These are phyloP conservation scores for Leccinellum albellum DNA, from an alignment of 768 basidiomycete genomes.

Conservation along the genomic window DNA sequence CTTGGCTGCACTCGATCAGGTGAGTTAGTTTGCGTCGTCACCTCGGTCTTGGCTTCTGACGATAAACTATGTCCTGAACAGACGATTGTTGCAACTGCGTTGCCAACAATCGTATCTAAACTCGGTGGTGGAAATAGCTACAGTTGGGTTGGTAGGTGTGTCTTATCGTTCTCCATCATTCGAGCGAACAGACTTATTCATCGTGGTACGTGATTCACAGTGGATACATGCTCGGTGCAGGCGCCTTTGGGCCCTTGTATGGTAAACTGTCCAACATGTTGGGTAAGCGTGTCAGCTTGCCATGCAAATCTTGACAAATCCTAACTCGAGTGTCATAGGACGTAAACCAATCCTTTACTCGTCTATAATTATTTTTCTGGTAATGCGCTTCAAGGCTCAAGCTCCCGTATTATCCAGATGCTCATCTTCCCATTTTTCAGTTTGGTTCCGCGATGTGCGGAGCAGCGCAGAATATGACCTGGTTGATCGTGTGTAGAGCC, in stretches of 20 bases:
- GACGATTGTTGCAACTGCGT: slow-evolving; percentile 72
- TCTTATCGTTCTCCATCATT: background rate
- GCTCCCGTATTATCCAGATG: background rate
- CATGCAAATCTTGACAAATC: slow-evolving; percentile 19
- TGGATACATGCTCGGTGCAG: slow-evolving; percentile 70
- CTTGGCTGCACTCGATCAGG: slow-evolving; percentile 58
- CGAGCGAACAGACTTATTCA: background rate
- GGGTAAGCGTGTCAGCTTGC: slow-evolving; percentile 19
- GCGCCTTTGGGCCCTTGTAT: slow-evolving; percentile 66
- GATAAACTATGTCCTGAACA: slow-evolving; percentile 16
- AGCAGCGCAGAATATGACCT: slow-evolving; percentile 72
- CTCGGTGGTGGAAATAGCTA: slow-evolving; percentile 62
- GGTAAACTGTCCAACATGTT: slow-evolving; percentile 70
- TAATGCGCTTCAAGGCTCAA: slow-evolving; percentile 28
- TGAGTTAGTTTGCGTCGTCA: slow-evolving; percentile 19
- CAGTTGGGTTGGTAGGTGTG: slow-evolving; percentile 71
- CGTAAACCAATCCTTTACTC: slow-evolving; percentile 70
- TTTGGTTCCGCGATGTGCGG: slow-evolving; percentile 80
- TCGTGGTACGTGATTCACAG: slow-evolving; percentile 34
- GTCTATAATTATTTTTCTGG: slow-evolving; percentile 65
- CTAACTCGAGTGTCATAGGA: slow-evolving; percentile 30
- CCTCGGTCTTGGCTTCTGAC: background rate
- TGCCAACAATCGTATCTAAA: slow-evolving; percentile 67
- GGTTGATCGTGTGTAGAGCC: slow-evolving; percentile 74
- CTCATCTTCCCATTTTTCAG: slow-evolving; percentile 30